Evolutionary conservation across 2,329 filamentous ascomycete genomes (phyloP).

Genomic region (Colletotrichum horii): DNA sequence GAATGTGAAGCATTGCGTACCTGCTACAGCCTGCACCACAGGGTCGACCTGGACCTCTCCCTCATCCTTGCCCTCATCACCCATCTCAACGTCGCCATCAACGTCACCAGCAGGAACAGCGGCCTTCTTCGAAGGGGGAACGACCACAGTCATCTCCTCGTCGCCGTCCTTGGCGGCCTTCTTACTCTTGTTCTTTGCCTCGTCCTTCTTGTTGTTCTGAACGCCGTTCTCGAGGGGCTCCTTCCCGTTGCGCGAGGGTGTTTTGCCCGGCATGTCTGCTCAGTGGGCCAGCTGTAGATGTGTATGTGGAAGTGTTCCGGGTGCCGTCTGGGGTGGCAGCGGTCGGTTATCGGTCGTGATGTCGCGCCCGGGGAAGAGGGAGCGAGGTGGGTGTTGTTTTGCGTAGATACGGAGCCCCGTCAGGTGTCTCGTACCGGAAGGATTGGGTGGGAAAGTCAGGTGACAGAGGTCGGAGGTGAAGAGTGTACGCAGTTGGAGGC

Average conservation of each 20-base stretch:
- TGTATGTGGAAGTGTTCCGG: background rate
- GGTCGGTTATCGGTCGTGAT: background rate
- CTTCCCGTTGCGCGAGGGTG: conserved; percentile 74
- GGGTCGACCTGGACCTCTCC: conserved; percentile 65
- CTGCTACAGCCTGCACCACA: conserved; percentile 62
- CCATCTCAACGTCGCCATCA: conserved; percentile 76
- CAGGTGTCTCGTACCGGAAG: background rate
- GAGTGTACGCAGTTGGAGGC: background rate
- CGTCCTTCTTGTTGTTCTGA: conserved; percentile 72
- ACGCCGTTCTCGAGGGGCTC: conserved; percentile 72
- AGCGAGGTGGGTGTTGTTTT: conserved; percentile 1
- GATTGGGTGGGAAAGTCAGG: background rate
- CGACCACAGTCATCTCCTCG: conserved; percentile 82
- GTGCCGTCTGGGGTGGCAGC: conserved; percentile 20
- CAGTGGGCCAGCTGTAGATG: conserved; percentile 4
- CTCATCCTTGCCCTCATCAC: conserved; percentile 58
- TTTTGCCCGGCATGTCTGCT: conserved; percentile 71
- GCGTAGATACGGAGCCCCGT: conserved; percentile 5
- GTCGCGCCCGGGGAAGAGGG: conserved; percentile 1
- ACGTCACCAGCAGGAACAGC: conserved; percentile 61
- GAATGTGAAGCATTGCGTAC: conserved; percentile 42
- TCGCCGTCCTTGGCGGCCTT: conserved; percentile 70
- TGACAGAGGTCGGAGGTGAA: background rate
- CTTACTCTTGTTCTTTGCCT: conserved; percentile 72
- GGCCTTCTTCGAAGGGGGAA: conserved; percentile 73